Conservation (phyloP, 192 early-diverging fungal species). For the Podochytrium sp. region DNA sequence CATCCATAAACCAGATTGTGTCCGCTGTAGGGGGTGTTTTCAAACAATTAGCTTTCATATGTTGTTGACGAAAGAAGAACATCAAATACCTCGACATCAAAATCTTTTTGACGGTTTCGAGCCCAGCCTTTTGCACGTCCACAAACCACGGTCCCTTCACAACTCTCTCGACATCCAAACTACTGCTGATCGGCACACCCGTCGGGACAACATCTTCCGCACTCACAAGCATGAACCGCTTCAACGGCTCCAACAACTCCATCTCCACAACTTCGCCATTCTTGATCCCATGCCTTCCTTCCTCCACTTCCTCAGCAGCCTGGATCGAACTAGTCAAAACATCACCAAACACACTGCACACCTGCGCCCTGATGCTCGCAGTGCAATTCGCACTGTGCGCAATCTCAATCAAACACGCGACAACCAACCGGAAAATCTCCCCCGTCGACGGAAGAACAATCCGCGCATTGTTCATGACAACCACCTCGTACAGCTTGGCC, state of each 20-base stretch:
- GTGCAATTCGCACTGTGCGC: constrained; percentile 64
- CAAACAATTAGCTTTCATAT: no score
- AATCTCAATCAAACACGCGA: constrained; percentile 75
- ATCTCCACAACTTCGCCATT: constrained; percentile 59
- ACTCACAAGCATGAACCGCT: constrained; percentile 71
- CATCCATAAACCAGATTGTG: constrained; percentile 85
- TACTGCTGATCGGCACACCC: constrained; percentile 8
- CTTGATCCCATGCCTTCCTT: constrained; percentile 4
- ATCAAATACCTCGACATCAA: constrained; percentile 41
- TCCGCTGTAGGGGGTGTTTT: constrained; percentile 90
- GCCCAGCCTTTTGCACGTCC: constrained; percentile 78
- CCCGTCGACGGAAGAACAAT: constrained; percentile 41
- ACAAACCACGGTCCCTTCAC: constrained; percentile 51
- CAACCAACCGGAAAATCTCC: constrained; percentile 65
- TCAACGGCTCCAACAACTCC: constrained; percentile 67
- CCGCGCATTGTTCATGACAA: constrained; percentile 54
- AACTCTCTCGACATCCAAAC: background rate
- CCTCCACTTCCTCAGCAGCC: constrained; percentile 41
- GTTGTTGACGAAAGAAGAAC: background rate
- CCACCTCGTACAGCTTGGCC: constrained; percentile 69
- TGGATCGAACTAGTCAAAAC: constrained; percentile 74
- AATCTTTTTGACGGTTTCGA: constrained; percentile 90
- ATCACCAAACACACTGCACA: constrained; percentile 76
- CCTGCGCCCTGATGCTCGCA: constrained; percentile 71
- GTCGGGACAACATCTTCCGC: constrained; percentile 35